These are phyloP conservation scores for Zygosaccharomyces sapae DNA, from an alignment of 1,139 yeast species.

Conservation along the genomic window DNA sequence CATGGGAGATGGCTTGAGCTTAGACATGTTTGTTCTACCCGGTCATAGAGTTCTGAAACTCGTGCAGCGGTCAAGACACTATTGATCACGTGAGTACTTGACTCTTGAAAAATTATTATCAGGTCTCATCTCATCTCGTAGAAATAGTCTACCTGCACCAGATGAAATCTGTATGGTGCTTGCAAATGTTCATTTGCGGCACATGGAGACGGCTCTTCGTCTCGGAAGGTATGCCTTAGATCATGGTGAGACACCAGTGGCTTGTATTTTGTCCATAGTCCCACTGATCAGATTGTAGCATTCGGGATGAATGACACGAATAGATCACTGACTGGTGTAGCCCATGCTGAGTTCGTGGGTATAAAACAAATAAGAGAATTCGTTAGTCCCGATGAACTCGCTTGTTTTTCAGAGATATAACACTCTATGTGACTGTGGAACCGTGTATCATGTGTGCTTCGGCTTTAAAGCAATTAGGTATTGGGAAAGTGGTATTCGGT, in stretches of 20 bases:
- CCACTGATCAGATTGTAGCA: conserved; percentile 53
- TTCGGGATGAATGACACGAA: conserved; percentile 89
- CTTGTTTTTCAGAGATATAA: conserved; percentile 46
- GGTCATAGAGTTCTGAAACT: background rate
- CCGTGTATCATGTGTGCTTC: conserved; percentile 99
- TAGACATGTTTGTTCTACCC: background rate
- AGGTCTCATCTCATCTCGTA: background rate
- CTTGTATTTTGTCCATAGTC: conserved; percentile 55
- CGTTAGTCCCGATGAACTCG: conserved; percentile 18
- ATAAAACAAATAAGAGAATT: conserved; percentile 49
- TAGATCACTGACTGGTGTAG: conserved; percentile 72
- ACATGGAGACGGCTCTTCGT: conserved; percentile 49
- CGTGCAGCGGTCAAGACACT: background rate
- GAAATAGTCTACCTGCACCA: no score
- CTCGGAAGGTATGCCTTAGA: conserved; percentile 55
- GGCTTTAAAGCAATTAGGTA: conserved; percentile 75
- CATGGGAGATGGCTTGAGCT: no score
- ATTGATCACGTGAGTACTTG: no score
- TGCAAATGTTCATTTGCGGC: conserved; percentile 23
- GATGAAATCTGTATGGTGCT: background rate
- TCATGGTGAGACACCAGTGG: conserved; percentile 67
- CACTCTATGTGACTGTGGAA: conserved; percentile 88
- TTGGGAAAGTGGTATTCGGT: conserved; percentile 74
- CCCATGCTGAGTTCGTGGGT: conserved; percentile 90
- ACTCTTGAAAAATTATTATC: conserved; percentile 1